Conservation (phyloP, 1,284 basidiomycete genomes). For the Phylloboletellus chloephorus region DNA sequence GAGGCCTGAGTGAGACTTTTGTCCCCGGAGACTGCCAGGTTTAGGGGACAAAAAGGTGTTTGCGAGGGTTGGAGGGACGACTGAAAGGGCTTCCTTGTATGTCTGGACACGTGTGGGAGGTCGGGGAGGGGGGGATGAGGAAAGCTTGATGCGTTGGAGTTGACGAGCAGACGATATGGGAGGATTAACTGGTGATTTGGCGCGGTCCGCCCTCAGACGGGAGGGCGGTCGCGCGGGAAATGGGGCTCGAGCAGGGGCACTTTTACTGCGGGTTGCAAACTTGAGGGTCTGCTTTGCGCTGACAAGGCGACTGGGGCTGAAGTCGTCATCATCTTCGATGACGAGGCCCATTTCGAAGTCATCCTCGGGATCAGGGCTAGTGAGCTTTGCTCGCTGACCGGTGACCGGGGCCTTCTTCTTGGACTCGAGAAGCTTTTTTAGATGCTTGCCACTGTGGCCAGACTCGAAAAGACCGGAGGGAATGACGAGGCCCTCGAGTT, state of each 20-base stretch:
- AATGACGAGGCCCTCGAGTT: conserved; percentile 74
- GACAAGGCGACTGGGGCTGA: conserved; percentile 67
- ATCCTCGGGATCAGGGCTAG: conserved; percentile 64
- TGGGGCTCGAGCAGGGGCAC: conserved; percentile 48
- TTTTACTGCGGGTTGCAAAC: conserved; percentile 47
- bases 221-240: conserved; percentile 53
- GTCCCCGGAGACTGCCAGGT: conserved; percentile 65
- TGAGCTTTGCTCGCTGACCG: conserved; percentile 46
- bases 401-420: conserved; percentile 58
- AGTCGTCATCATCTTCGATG: conserved; percentile 72
- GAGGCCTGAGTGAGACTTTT: conserved; percentile 74
- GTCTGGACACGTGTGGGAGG: conserved; percentile 49
- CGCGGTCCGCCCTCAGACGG: conserved; percentile 52
- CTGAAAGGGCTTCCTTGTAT: conserved; percentile 51
- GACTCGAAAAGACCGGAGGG: conserved; percentile 70
- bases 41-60: conserved; percentile 58
- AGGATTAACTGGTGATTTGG: conserved; percentile 65
- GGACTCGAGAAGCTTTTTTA: conserved; percentile 66
- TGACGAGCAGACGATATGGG: conserved; percentile 60
- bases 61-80: conserved; percentile 41
- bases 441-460: conserved; percentile 56
- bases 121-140: conserved; percentile 57
- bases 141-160: conserved; percentile 58
- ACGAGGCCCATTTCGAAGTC: conserved; percentile 78
- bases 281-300: conserved; percentile 49